These are phyloP conservation scores for Myriosclerotinia scirpicola DNA, from an alignment of 2,329 filamentous ascomycete genomes.

Conservation along the genomic window DNA sequence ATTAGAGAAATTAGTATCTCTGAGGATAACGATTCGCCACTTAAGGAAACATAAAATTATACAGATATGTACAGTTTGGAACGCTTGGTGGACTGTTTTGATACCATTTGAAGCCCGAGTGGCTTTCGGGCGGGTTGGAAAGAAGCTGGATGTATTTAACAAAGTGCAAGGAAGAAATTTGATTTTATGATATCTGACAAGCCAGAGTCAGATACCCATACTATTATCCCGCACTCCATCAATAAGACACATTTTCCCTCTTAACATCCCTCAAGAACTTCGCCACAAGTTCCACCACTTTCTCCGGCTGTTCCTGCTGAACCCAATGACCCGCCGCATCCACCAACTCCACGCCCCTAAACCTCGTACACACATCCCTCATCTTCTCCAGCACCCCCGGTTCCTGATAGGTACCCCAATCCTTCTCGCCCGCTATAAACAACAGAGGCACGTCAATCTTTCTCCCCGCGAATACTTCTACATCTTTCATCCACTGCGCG, in stretches of 20 bases:
- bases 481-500: slow-evolving; percentile 49
- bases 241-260: not conserved
- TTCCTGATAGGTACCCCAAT: slow-evolving; percentile 70
- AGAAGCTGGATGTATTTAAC: no score
- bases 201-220: no score
- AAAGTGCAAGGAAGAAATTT: no score
- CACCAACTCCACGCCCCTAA: slow-evolving; percentile 53
- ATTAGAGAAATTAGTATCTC: no score
- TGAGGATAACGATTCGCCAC: no score
- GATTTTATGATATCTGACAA: no score
- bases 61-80: no score
- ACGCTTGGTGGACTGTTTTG: no score
- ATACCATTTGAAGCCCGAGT: no score
- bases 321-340: slow-evolving; percentile 68
- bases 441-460: slow-evolving; percentile 60
- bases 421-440: slow-evolving; percentile 61
- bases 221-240: no score
- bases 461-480: slow-evolving; percentile 58
- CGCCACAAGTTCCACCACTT: slow-evolving; percentile 50
- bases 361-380: slow-evolving; percentile 52
- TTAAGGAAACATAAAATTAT: no score
- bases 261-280: slow-evolving; percentile 42
- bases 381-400: slow-evolving; percentile 62
- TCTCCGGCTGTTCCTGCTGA: slow-evolving; percentile 63
- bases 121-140: no score